Base-by-base conservation (phyloP, 164 flowering plant genomes). In the Berberis thunbergii region DNA sequence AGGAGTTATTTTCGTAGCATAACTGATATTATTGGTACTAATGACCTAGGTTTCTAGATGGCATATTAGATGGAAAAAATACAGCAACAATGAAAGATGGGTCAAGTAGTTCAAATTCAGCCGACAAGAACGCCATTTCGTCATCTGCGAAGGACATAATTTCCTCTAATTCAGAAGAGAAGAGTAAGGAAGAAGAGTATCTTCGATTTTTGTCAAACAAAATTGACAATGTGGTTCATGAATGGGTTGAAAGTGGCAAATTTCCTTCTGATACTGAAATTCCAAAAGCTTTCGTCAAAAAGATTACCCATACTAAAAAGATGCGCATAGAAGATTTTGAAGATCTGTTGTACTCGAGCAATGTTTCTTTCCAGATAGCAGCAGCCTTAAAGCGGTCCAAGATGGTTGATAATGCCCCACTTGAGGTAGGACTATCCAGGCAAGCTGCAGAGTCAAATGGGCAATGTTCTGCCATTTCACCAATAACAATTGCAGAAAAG, bases 291-390 rank as follows among this genome's bases (percentile, higher is more conserved):
- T 68, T 78, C 41, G 84, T 94, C 48, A 87, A 83, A 72, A 80
- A 67, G 72, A 86, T 88, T 67, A 65, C 78, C n/a, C 84, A 65
- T 49, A 71, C 77, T 43, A 94, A 86, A 77, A 84, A 70, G 71
- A 94, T 84, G 75, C 71, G 78, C 41, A 80, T 69, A 43, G 79
- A 81, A 67, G 81, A 77, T 62, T 74, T 81, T 57, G 89, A 83
- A 71, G 72, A 79, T 75, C 88, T 91, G 10, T 54, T 84, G 59
- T 94, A 81, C 71, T 63, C 96, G 56, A 75, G 95, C 84, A 88
- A 71, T 70, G 77, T 88, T 69, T 77, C 97, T 38, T 94, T 88
- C 76, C 97, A 81, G 82, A 76, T 94, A 68, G 82, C 82, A 53
- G 97, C 97, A 62, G 64, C 80, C 63, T 49, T 87, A 64, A 82